Base-by-base conservation (phyloP, 1,139 yeast species). In the Debaryomyces nepalensis region DNA sequence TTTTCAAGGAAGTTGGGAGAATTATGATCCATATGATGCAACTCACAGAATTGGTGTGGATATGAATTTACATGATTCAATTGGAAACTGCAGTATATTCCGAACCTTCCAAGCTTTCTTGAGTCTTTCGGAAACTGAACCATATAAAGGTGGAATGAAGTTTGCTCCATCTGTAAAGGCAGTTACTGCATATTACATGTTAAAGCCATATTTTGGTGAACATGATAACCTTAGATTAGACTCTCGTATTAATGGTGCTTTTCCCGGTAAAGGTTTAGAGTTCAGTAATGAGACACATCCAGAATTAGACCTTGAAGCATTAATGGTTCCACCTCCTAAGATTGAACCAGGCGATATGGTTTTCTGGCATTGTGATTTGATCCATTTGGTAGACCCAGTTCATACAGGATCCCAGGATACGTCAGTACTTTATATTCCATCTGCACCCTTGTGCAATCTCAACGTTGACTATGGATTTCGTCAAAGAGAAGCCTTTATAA, bases 281-380 rank as follows among this genome's bases (percentile, higher is more conserved):
- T 44, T 44, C 19, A 37, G 29, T 12, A 11, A 41, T 15, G 18
- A 52, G 0, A 49, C 57, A 21, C 63, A 59, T 42, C 70, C 66
- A 6, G 69, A 66, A 33, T 51, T 70, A 29, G 44, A 55, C n/a
- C 63, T 57, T 18, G 43, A 49, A 2, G 53, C 54, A 20, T 47
- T 63, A 9, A 59, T 65, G 47, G 55, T 59, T 9, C 57, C 63
- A 7, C 60, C 68, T 36, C 73, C 75, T 3, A 51, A 58, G 29
- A 74, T 68, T 6, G 48, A 60, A 7, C 59, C 67, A 21, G 74
- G 75, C 2, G 77, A 75, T 48, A 69, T 62, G 48, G 78, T 76
- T 0, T 70, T 68, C 40, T 77, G 81, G 81, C 81, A 77, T 52
- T 61, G 70, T 44, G 81, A 76, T 49, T 42, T 66, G 30, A 61